A percentile compares a stretch with the other conserved stretches of the same genome.
phyloP scores from a whole-genome alignment of 148 eudicot genomes.

The Mesembryanthemum crystallinum region DNA sequence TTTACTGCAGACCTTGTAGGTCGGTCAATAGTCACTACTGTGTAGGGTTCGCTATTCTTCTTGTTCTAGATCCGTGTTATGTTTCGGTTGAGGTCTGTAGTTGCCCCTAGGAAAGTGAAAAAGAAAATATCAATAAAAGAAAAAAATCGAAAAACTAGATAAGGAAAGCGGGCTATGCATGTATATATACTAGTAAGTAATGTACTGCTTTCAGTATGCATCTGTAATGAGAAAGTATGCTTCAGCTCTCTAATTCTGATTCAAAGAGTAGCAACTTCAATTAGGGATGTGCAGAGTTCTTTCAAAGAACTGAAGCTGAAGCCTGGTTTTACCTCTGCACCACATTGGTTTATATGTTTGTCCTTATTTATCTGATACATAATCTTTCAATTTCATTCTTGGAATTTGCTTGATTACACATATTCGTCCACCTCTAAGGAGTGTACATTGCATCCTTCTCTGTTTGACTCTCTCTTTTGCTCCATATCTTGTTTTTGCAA shows the following conservation, averaged over 20 bases:
- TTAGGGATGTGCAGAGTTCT: conserved; percentile 8
- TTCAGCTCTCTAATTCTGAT: conserved; percentile 16
- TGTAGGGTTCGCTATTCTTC: conserved; percentile 26
- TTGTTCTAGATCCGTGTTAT: conserved; percentile 26
- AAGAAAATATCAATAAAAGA: neutral
- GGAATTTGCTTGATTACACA: neutral
- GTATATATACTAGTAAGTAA: conserved; percentile 24
- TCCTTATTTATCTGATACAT: neutral
- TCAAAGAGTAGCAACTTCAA: conserved; percentile 7
- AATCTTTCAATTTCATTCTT: neutral
- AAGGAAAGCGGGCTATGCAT: conserved; percentile 26
- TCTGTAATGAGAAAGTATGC: conserved; percentile 22
- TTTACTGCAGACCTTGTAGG: conserved; percentile 26
- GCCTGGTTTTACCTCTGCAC: conserved; percentile 3
- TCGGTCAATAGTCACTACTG: conserved; percentile 30
- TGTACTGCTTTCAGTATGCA: conserved; percentile 20
- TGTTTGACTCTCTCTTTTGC: neutral
- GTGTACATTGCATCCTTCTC: neutral
- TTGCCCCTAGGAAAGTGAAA: conserved; percentile 13
- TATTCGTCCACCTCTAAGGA: neutral
- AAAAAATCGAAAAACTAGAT: neutral
- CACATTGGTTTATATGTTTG: conserved; percentile 2
- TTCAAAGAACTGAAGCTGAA: conserved; percentile 8
- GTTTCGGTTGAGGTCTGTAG: conserved; percentile 19
- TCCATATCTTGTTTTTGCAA: neutral